Percentiles rank a stretch among this genome's conserved stretches.
These are phyloP conservation scores for Ogataea sp. DNA, from an alignment of 805 yeast species.

Conservation along the genomic window DNA sequence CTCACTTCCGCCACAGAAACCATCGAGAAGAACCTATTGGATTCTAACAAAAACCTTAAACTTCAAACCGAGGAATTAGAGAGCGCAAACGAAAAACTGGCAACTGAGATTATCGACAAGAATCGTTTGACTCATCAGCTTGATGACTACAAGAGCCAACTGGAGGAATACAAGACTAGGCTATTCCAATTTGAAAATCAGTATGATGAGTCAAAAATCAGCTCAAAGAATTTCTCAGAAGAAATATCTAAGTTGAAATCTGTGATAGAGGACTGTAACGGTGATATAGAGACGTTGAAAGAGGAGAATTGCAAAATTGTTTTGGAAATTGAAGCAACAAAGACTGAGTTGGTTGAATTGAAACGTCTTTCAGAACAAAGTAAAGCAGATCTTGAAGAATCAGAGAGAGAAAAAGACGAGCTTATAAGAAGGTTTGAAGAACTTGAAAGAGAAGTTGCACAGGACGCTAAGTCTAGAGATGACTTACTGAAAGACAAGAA, in stretches of 20 bases:
- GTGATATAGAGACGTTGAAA: too few relatives aligned
- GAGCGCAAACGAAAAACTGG: too few relatives aligned
- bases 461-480: neutral
- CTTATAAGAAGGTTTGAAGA: neutral
- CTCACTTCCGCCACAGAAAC: too few relatives aligned
- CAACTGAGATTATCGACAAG: too few relatives aligned
- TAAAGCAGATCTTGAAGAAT: neutral
- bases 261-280: constrained; percentile 4
- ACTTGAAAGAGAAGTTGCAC: neutral
- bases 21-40: too few relatives aligned
- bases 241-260: constrained; percentile 7
- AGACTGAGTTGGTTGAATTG: neutral
- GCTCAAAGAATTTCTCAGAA: neutral
- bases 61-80: too few relatives aligned
- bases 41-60: too few relatives aligned
- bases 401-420: neutral
- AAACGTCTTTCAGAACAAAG: neutral
- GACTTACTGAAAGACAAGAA: too few relatives aligned
- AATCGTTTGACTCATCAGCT: too few relatives aligned
- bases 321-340: constrained; percentile 8
- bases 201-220: constrained; percentile 4
- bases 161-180: too few relatives aligned
- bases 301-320: constrained; percentile 2
- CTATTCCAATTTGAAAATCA: constrained; percentile 7
- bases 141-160: too few relatives aligned